A percentile compares a stretch with the other conserved stretches of the same genome.
phyloP scores from a whole-genome alignment of 108 stramenopile species.

The Nitzschia sp. region DNA sequence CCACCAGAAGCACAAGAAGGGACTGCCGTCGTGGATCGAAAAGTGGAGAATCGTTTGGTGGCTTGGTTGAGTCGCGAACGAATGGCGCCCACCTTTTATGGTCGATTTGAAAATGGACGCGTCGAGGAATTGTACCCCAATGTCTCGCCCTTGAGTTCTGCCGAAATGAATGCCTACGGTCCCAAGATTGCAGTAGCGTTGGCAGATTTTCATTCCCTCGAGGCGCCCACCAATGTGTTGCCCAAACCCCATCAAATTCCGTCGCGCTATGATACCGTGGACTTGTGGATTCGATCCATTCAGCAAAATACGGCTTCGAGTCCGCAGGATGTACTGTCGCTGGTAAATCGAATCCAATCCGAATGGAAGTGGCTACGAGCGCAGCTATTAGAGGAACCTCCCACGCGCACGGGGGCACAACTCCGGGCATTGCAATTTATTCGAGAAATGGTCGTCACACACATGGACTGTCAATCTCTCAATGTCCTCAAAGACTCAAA shows the following conservation, averaged over 20 bases:
- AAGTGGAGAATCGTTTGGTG: slow-evolving; percentile 53
- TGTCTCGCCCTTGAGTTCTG: slow-evolving; percentile 38
- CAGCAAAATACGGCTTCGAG: not conserved
- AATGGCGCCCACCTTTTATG: slow-evolving; percentile 61
- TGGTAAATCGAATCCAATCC: slow-evolving; percentile 9
- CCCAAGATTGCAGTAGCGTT: slow-evolving; percentile 43
- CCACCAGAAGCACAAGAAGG: slow-evolving; percentile 2
- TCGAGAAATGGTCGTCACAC: slow-evolving; percentile 52
- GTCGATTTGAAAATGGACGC: slow-evolving; percentile 73
- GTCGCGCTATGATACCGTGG: slow-evolving; percentile 6
- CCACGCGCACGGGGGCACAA: not conserved
- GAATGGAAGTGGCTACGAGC: slow-evolving; percentile 49
- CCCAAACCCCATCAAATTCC: not conserved
- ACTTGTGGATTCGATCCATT: not conserved
- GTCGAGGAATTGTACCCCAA: slow-evolving; percentile 70
- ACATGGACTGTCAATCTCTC: slow-evolving; percentile 64
- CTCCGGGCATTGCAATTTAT: slow-evolving; percentile 31
- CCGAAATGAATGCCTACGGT: slow-evolving; percentile 43
- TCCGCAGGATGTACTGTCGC: not conserved
- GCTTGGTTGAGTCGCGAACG: slow-evolving; percentile 50
- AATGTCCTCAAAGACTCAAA: slow-evolving; percentile 37
- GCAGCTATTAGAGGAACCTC: slow-evolving; percentile 8
- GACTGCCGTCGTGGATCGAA: slow-evolving; percentile 26
- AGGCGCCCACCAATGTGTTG: slow-evolving; percentile 19
- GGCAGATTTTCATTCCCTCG: slow-evolving; percentile 44